phyloP scores from a whole-genome alignment of 1,284 basidiomycete genomes.

The Anthracocystis walkeri region DNA sequence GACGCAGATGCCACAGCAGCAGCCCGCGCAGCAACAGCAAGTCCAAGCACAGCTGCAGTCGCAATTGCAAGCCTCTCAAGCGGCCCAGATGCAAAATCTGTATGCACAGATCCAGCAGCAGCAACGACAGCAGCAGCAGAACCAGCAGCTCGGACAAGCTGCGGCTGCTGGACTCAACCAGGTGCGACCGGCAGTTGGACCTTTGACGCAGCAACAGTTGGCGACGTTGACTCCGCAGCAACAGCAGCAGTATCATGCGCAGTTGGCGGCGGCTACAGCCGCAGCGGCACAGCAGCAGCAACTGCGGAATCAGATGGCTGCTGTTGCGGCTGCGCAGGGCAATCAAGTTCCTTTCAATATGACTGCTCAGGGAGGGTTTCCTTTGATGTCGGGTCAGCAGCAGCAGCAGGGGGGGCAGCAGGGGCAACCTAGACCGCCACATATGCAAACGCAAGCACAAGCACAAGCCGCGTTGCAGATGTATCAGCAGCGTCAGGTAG shows the following conservation, averaged over 20 bases:
- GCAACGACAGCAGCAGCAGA: constrained; percentile 39
- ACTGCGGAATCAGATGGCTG: constrained; percentile 46
- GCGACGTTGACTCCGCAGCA: constrained; percentile 38
- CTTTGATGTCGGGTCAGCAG: constrained; percentile 29
- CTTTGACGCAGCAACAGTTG: constrained; percentile 38
- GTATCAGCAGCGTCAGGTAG: constrained; percentile 46
- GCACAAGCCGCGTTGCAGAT: constrained; percentile 28
- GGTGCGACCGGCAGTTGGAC: constrained; percentile 32
- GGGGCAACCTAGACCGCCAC: constrained; percentile 21
- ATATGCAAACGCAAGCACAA: constrained; percentile 37
- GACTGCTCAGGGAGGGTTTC: constrained; percentile 36
- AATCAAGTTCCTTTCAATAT: constrained; percentile 14
- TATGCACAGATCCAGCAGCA: constrained; percentile 53
- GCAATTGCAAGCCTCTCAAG: constrained; percentile 38
- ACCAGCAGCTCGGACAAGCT: constrained; percentile 23
- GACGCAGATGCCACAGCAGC: constrained; percentile 24
- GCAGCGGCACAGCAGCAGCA: constrained; percentile 52
- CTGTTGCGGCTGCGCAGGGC: constrained; percentile 36
- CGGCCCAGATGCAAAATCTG: constrained; percentile 49
- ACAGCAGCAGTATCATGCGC: constrained; percentile 50
- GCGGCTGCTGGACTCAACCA: constrained; percentile 24
- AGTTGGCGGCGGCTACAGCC: constrained; percentile 41
- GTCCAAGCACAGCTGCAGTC: constrained; percentile 35
- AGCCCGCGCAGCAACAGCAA: constrained; percentile 19
- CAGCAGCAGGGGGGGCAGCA: no score